Percentiles rank a stretch among this genome's conserved stretches.
phyloP scores from a whole-genome alignment of 2,329 filamentous ascomycete genomes.

The Fusarium caatingaense region DNA sequence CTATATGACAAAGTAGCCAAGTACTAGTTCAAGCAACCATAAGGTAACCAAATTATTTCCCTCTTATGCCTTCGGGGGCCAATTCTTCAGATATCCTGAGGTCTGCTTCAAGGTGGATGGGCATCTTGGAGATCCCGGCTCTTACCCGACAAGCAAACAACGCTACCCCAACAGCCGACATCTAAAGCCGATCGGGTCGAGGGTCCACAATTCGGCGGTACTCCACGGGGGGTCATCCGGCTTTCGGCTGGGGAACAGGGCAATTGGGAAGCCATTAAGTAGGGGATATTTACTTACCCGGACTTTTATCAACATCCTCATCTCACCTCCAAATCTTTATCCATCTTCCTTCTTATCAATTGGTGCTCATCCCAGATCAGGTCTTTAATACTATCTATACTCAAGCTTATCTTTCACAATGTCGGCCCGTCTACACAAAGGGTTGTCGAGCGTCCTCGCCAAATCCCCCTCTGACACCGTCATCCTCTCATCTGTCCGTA shows the following conservation, averaged over 20 bases:
- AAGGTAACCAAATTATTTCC: too few species aligned
- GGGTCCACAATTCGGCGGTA: slow-evolving; percentile 34
- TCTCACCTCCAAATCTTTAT: slow-evolving; percentile 1
- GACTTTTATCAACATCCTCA: slow-evolving; percentile 10
- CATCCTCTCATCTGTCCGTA: slow-evolving; percentile 90
- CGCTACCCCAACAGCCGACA: slow-evolving; percentile 39
- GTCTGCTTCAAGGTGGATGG: neutral
- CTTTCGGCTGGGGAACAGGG: slow-evolving; percentile 30
- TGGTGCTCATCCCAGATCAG: neutral
- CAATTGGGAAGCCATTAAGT: neutral
- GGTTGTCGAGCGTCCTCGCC: slow-evolving; percentile 79
- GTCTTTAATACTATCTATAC: neutral
- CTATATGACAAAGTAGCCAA: too few species aligned
- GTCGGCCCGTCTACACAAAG: slow-evolving; percentile 51
- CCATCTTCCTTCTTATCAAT: slow-evolving; percentile 9
- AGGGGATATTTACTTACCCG: slow-evolving; percentile 44
- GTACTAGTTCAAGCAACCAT: rapidly evolving
- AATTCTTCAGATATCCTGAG: neutral
- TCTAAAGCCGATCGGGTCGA: slow-evolving; percentile 37
- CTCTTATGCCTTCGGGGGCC: neutral
- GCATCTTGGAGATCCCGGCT: slow-evolving; percentile 8
- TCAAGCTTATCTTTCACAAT: slow-evolving; percentile 17
- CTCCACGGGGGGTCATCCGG: slow-evolving; percentile 29
- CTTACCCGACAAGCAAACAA: slow-evolving; percentile 20
- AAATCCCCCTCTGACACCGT: slow-evolving; percentile 86